Base-by-base conservation (phyloP, 345 rosid genomes). In the Salix koriyanagi region DNA sequence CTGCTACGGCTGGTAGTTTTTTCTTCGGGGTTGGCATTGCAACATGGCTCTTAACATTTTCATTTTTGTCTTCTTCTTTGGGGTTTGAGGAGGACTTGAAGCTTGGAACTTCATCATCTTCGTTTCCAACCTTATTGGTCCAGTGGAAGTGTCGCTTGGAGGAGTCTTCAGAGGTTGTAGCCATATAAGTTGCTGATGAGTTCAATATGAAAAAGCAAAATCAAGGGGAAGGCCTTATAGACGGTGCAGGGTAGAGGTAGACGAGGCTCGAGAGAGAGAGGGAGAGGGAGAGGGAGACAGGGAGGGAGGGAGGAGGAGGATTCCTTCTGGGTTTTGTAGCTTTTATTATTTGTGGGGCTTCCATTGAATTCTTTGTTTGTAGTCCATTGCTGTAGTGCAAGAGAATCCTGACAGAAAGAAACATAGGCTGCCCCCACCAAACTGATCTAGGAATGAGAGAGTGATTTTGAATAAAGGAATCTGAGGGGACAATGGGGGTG, bases 101-200 rank as follows among this genome's bases (percentile, higher is more conserved):
- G 80, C 77, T 81, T 81, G 79, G 77, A 60, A 62, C 78, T 14
- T 88, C 91, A 83, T 84, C 86, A 15, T 89, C 89, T 37, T 88
- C 90, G 37, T 86, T 84, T 73, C 88, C 91, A 73, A 90, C 91
- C 86, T 91, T 94, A 67, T 88, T 87, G 54, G 96, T 87, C 94
- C 94, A 91, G 78, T 90, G 96, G 87, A 89, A 92, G 88, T 91
- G 91, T 76, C 94, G 84, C 87, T 90, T 92, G 69, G 79, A 76
- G 83, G 82, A 89, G 75, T 89, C 96, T 54, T 87, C 89, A 28
- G 91, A 80, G 72, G 69, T 4, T 79, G 60, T 73, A 73, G 81
- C 77, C 81, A 79, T 79, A 61, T 79, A 61, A 72, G 44, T 72
- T 34, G 7, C 5, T 48, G 21, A 26, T 68, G 58, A 10, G n/a